Percentiles rank a stretch among this genome's conserved stretches.
phyloP scores from a whole-genome alignment of 768 basidiomycete genomes.

The Sistotremastrum niveocremeum region DNA sequence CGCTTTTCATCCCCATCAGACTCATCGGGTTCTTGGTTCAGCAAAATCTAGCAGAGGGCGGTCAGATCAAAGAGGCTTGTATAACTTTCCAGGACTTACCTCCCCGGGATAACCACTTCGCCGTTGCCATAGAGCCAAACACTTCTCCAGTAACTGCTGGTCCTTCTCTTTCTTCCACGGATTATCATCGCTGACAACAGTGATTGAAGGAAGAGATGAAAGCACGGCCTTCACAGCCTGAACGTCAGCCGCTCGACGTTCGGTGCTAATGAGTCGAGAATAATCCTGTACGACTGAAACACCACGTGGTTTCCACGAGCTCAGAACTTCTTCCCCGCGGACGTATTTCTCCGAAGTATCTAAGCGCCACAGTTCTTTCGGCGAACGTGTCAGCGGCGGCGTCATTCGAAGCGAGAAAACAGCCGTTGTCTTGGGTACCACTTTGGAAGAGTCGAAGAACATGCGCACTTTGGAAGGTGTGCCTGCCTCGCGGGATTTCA shows the following conservation, averaged over 20 bases:
- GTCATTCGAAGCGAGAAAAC: conserved; percentile 72
- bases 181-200: background rate
- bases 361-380: conserved; percentile 85
- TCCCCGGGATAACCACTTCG: conserved; percentile 63
- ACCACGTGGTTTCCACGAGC: conserved; percentile 77
- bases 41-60: conserved; percentile 46
- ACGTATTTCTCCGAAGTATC: conserved; percentile 96
- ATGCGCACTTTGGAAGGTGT: conserved; percentile 66
- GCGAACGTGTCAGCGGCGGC: conserved; percentile 74
- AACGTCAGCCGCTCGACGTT: conserved; percentile 74
- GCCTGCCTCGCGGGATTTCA: conserved; percentile 74
- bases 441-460: conserved; percentile 66
- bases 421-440: conserved; percentile 66
- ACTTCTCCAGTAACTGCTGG: conserved; percentile 49
- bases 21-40: conserved; percentile 59
- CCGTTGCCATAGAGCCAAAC: conserved; percentile 73
- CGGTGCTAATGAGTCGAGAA: conserved; percentile 52
- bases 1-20: conserved; percentile 28
- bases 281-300: conserved; percentile 85
- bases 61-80: background rate
- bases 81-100: conserved; percentile 30
- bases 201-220: conserved; percentile 14
- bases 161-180: background rate
- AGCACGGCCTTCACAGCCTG: conserved; percentile 78
- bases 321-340: conserved; percentile 76